phyloP scores from a whole-genome alignment of 208 protist genomes.

The Trypanosoma mega region DNA sequence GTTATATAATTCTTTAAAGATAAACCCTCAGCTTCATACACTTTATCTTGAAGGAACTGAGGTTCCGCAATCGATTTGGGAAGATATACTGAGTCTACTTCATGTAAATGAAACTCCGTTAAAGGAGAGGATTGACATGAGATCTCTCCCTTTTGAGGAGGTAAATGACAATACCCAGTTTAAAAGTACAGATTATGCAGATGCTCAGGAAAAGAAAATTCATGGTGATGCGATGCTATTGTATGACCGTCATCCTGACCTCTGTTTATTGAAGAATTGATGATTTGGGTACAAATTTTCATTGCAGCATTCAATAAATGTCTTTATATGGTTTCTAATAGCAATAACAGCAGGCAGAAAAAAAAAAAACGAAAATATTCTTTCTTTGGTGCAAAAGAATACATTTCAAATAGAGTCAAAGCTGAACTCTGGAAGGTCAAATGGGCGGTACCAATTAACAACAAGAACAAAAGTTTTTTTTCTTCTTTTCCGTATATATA shows the following conservation, averaged over 20 bases:
- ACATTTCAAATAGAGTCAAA: too few relatives aligned
- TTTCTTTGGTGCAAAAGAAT: too few relatives aligned
- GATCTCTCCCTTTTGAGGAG: constrained; percentile 40
- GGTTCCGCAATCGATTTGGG: constrained; percentile 56
- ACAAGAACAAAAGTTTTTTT: too few relatives aligned
- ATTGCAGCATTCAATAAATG: too few relatives aligned
- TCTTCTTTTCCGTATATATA: constrained; percentile 2
- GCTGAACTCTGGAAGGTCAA: too few relatives aligned
- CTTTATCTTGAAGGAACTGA: constrained; percentile 55
- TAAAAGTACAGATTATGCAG: constrained; percentile 71
- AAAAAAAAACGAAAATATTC: too few relatives aligned
- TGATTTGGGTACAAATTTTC: too few relatives aligned
- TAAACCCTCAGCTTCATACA: constrained; percentile 73
- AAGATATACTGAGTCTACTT: constrained; percentile 74
- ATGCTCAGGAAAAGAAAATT: constrained; percentile 46
- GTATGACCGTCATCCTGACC: constrained; percentile 25
- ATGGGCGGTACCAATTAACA: too few relatives aligned
- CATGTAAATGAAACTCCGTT: constrained; percentile 78
- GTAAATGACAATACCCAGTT: constrained; percentile 67
- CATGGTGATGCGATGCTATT: constrained; percentile 43
- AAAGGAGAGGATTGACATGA: constrained; percentile 53
- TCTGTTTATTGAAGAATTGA: constrained; percentile 16
- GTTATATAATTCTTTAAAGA: constrained; percentile 71
- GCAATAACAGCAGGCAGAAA: too few relatives aligned
- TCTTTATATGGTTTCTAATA: too few relatives aligned